Percentiles rank a stretch among this genome's conserved stretches.
Evolutionary conservation across 2,329 filamentous ascomycete species (phyloP).

Genomic region (Cercospora sp.): DNA sequence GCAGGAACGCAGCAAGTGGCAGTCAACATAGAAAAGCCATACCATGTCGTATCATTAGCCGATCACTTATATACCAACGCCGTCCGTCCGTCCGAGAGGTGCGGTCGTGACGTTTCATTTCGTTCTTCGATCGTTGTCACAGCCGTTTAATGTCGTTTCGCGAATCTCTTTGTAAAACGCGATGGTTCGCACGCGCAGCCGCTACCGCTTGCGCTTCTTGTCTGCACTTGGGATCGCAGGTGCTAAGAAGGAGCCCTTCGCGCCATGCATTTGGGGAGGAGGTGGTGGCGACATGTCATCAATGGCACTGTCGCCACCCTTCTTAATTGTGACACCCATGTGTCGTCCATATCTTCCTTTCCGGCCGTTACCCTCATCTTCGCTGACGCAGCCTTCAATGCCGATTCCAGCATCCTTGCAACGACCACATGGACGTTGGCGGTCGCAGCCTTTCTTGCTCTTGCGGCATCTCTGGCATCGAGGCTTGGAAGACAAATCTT

Average conservation of each 20-base stretch:
- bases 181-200: neutral
- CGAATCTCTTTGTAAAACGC: neutral
- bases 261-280: conserved; percentile 36
- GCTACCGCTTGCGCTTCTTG: conserved; percentile 53
- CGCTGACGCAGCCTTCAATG: conserved; percentile 90
- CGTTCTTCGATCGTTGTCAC: neutral
- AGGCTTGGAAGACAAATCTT: conserved; percentile 91
- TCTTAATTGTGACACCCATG: conserved; percentile 68
- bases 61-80: neutral
- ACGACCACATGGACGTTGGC: conserved; percentile 89
- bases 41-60: neutral
- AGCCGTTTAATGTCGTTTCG: conserved; percentile 7
- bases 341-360: conserved; percentile 84
- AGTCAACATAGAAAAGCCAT: conserved; percentile 3
- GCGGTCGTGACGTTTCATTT: neutral
- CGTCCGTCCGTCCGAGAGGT: neutral
- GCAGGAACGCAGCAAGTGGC: conserved; percentile 2
- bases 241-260: conserved; percentile 37
- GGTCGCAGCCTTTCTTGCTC: conserved; percentile 98
- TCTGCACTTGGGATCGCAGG: conserved; percentile 58
- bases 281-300: conserved; percentile 20
- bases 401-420: conserved; percentile 95
- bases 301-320: conserved; percentile 37
- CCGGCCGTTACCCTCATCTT: conserved; percentile 95
- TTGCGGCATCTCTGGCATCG: conserved; percentile 98